Base-by-base conservation (phyloP, 1,139 yeast species). In the Yamadazyma trypodendri region DNA sequence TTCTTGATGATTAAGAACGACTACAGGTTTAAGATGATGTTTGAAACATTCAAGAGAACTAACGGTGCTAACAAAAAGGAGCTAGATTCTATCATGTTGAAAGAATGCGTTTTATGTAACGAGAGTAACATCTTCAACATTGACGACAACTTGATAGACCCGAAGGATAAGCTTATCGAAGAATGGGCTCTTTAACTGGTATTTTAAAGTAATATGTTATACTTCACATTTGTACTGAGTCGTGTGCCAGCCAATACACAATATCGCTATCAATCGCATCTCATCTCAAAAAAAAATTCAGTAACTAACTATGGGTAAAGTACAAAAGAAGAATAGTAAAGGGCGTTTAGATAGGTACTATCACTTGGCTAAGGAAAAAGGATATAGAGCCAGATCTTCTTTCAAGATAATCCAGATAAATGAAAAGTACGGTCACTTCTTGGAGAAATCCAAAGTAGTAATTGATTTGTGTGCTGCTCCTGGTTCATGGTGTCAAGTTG, bases 401-500 rank as follows among this genome's bases (percentile, higher is more conserved):
- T 92, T 94, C 70, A 92, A 92, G 63, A 80, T 92, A 51, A 75
- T 94, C 42, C 99, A 92, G 63, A 87, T 92, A 45, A 92, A 94
- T 67, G 97, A 94, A 59, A 92, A 92, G 60, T 94, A 80, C 69
- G 97, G 97, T 22, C 96, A 89, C 63, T 92, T 92, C 60, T 68
- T 90, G 43, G 97, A 90, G 55, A 85, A 86, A 61, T 89, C 97
- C n/a, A 92, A 88, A 63, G 97, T 92, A 32, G 96, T 92, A 31
- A 87, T 92, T 40, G 99, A 92, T 77, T 73, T 92, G 52, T 92
- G 99, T 84, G 97, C 98, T 41, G 98, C 98, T 3, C 98, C 99
- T 24, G 99, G 99, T 42, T 89, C 97, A 3, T 92, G 98, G 97
- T 92, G 98, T 75, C 99, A 92, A 66, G 98, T 94, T 31, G 98